Evolutionary conservation across 257 asterid species (phyloP).

Genomic region (Leonotis leonurus): DNA sequence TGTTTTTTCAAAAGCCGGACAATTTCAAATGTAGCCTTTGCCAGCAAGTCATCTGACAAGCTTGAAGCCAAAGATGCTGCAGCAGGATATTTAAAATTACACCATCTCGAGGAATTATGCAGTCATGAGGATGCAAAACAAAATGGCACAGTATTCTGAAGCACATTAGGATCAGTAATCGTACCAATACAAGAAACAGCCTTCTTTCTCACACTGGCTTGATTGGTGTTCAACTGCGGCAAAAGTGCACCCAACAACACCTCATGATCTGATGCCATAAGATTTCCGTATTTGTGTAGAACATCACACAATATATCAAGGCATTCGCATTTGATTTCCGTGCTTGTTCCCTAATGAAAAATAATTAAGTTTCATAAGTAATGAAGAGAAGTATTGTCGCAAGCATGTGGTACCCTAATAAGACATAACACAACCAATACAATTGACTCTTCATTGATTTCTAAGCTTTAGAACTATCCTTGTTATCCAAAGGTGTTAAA

Average conservation of each 20-base stretch:
- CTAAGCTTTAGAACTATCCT: no score
- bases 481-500: no score
- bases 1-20: constrained; percentile 60
- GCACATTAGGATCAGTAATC: constrained; percentile 13
- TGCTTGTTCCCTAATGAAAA: constrained; percentile 61
- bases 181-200: constrained; percentile 92
- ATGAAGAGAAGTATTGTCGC: not conserved
- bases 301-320: constrained; percentile 92
- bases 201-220: constrained; percentile 96
- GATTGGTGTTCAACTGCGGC: constrained; percentile 84
- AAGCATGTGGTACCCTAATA: not conserved
- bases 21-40: constrained; percentile 84
- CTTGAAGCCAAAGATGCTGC: constrained; percentile 96
- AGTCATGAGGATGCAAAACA: not conserved
- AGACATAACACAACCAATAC: no score
- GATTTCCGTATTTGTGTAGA: constrained; percentile 93
- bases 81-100: constrained; percentile 20
- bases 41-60: constrained; percentile 95
- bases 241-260: constrained; percentile 62
- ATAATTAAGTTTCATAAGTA: constrained; percentile 1
- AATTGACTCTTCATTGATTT: no score
- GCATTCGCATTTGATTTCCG: constrained; percentile 95
- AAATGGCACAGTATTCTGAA: constrained; percentile 1
- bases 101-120: constrained; percentile 5
- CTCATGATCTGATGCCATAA: constrained; percentile 84